Base-by-base conservation (phyloP, 768 basidiomycete species). In the Suillus placidus region DNA sequence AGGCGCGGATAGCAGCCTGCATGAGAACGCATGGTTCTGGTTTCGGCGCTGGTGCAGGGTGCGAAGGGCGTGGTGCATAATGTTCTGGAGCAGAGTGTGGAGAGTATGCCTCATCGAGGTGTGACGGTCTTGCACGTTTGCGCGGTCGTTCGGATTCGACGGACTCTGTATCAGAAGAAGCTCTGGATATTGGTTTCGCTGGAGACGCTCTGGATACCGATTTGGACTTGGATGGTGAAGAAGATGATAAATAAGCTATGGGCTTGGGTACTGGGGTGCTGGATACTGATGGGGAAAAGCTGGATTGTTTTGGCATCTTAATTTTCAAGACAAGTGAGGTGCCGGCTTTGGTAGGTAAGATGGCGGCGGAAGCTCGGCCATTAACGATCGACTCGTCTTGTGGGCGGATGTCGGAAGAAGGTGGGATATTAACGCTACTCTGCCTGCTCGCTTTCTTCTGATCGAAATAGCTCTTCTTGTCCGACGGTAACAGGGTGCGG, bases 401-500 rank as follows among this genome's bases (percentile, higher is more conserved):
- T 45, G 64, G 67, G 35, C 35, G 68, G 10, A 30, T 23, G 10
- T 77, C 75, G 18, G 68, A n/a, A 6, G 68, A 26, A 57, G 64
- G 51, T 60, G 62, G 69, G 32, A 54, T 54, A 66, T 56, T 65
- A 58, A 66, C 61, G 55, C 68, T 67, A 42, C 42, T 64, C 14
- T 67, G 65, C 60, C 70, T 70, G 60, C 62, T 74, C 37, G 75
- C 71, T 32, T 62, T 65, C 52, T 57, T 72, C n/a, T 71, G 75
- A 64, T 77, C 79, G 32, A 77, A 76, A 77, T 75, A 74, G 66
- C 60, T 66, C 67, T 81, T 79, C 68, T 82, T 80, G 64, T 91
- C 89, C 4, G 89, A 85, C 18, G 91, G 90, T 34, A 94, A 84
- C 51, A 94, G 82, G n/a, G 85, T 81, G 26, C 87, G 82, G 71